A percentile compares a stretch with the other conserved stretches of the same genome.
phyloP scores from a whole-genome alignment of 495 filamentous ascomycete species.

The Aspergillus nanangensis region DNA sequence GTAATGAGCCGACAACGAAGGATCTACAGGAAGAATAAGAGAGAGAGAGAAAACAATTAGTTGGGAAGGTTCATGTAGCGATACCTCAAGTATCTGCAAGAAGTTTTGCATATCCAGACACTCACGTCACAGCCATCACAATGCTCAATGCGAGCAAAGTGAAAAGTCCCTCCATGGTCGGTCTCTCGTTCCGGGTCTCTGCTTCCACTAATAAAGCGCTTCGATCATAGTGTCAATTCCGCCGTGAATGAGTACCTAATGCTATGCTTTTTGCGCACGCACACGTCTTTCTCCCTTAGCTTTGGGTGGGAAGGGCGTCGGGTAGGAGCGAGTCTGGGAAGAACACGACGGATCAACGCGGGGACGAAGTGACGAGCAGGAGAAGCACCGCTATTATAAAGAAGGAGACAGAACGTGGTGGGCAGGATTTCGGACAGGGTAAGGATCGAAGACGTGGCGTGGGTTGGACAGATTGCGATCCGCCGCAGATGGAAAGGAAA shows the following conservation, averaged over 20 bases:
- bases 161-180: conserved; percentile 72
- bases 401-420: conserved; percentile 3
- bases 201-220: too few species aligned
- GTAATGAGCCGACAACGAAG: conserved; percentile 89
- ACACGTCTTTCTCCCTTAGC: too few species aligned
- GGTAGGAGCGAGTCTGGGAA: too few species aligned
- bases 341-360: too few species aligned
- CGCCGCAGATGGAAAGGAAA: conserved; percentile 16
- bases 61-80: too few species aligned
- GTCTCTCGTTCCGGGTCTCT: conserved; percentile 20
- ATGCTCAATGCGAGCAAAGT: conserved; percentile 80
- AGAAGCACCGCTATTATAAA: too few species aligned
- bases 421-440: neutral
- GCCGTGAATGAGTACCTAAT: too few species aligned
- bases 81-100: too few species aligned
- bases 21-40: conserved; percentile 54
- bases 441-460: conserved; percentile 19
- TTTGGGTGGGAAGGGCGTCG: too few species aligned
- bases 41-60: too few species aligned
- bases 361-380: neutral
- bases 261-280: too few species aligned
- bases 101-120: conserved; percentile 10
- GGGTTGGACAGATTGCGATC: conserved; percentile 16
- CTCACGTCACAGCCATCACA: conserved; percentile 94
- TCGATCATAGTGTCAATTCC: conserved; percentile 15